Evolutionary conservation across 352 stramenopile species (phyloP), one percentile per base, ranked within the genome.

Genomic region (Phytophthora pistaciae): DNA sequence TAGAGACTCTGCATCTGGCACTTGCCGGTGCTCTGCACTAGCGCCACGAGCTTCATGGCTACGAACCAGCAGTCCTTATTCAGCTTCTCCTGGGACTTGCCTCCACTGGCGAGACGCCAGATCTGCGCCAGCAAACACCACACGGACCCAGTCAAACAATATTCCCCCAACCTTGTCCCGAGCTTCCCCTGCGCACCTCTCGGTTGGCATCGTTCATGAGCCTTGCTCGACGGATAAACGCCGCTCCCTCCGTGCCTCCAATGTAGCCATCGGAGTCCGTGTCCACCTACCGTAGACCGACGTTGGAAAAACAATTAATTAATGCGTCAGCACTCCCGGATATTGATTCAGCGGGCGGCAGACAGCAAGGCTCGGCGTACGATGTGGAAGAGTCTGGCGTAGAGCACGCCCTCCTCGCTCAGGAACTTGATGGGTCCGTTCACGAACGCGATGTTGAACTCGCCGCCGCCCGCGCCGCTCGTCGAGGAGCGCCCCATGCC

Each of bases 11-110:
- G 85, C 84, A 94, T 92, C 67, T 94, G 86, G 52, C 88, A 95
- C 62, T 92, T 93, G 13, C 86, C 87, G 3, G 84, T 91, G 71
- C 74, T 91, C 62, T 97, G 91, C 36, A 95, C 91, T 14, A 97
- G 75, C 52, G 90, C 87, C 9, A 97, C 91, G 23, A 97, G 83
- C 63, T 96, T 97, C 87, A 95, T 96, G 10, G 91, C 91, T 27
- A 97, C 84, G 62, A 97, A 95, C 91, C 91, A 97, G 76, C 84
- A 93, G 70, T 96, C 89, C 54, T 95, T 95, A 66, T 93, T 93
- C 11, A 97, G 72, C 59, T 91, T 93, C 27, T 94, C 77, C 53
- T 96, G 87, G 11, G 90, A 97, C 58, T 92, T 94, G 68, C 91
- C 91, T n/a, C 91, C 91, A 67, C 91, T 96, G 14, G 91, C 88